phyloP scores from a whole-genome alignment of 2,329 filamentous ascomycete genomes.

The Fusarium musae region DNA sequence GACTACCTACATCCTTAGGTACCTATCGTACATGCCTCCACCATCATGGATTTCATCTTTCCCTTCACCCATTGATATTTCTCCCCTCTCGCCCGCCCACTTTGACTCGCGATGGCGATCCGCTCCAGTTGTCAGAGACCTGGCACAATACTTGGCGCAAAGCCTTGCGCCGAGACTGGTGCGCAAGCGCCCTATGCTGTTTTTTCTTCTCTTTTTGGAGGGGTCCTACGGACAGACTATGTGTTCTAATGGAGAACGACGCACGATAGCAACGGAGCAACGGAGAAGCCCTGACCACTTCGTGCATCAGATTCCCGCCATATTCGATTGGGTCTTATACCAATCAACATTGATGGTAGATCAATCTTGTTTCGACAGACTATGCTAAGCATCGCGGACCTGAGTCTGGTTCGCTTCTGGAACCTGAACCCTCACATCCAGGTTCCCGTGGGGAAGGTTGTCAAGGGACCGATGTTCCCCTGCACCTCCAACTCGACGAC shows the following conservation, averaged over 20 bases:
- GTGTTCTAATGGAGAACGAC: neutral
- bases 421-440: conserved; percentile 1
- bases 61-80: conserved; percentile 22
- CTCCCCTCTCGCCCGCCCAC: conserved; percentile 24
- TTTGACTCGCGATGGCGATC: conserved; percentile 31
- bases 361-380: neutral
- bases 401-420: conserved; percentile 19
- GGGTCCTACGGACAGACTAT: neutral
- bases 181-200: conserved; percentile 3
- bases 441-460: conserved; percentile 21
- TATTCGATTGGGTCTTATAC: conserved; percentile 10
- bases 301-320: conserved; percentile 3
- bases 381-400: neutral
- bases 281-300: neutral
- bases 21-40: conserved; percentile 3
- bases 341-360: conserved; percentile 16
- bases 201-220: neutral
- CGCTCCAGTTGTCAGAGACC: conserved; percentile 40
- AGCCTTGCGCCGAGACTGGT: conserved; percentile 13
- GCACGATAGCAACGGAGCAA: neutral
- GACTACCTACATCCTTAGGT: neutral
- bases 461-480: conserved; percentile 29
- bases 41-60: conserved; percentile 30
- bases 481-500: neutral
- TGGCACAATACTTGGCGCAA: conserved; percentile 27